Evolutionary conservation across 768 basidiomycete genomes (phyloP).

Genomic region (Pleurotus tuber-regium): DNA sequence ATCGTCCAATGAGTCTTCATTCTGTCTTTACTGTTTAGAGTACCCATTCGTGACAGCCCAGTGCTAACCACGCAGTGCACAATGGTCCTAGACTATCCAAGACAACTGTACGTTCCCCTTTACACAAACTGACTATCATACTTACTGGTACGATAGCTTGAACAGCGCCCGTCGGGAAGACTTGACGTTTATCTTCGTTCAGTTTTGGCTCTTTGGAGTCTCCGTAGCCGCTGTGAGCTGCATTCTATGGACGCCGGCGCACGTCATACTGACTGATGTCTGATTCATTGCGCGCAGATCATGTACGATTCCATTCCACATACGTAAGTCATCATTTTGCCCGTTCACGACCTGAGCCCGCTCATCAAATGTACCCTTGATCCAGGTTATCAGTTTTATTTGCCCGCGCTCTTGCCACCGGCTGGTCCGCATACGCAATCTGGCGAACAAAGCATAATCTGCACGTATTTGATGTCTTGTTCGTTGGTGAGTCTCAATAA

Average conservation of each 20-base stretch:
- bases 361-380: neutral
- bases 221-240: constrained; percentile 36
- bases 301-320: constrained; percentile 53
- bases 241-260: neutral
- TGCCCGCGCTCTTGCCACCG: constrained; percentile 43
- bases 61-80: constrained; percentile 37
- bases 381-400: constrained; percentile 45
- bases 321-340: constrained; percentile 31
- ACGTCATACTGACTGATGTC: neutral
- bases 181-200: constrained; percentile 41
- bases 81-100: constrained; percentile 41
- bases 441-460: constrained; percentile 41
- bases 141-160: too few relatives aligned
- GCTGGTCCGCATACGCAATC: constrained; percentile 50
- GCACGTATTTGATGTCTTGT: constrained; percentile 32
- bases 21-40: neutral
- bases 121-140: too few relatives aligned
- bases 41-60: neutral
- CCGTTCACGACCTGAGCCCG: neutral
- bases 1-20: too few relatives aligned
- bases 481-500: constrained; percentile 23
- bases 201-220: constrained; percentile 54
- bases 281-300: constrained; percentile 21
- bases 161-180: constrained; percentile 45
- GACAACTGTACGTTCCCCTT: constrained; percentile 37